A percentile compares a stretch with the other conserved stretches of the same genome.
These are phyloP conservation scores for Fusarium cicatricum DNA, from an alignment of 2,329 filamentous ascomycete species.

Conservation along the genomic window DNA sequence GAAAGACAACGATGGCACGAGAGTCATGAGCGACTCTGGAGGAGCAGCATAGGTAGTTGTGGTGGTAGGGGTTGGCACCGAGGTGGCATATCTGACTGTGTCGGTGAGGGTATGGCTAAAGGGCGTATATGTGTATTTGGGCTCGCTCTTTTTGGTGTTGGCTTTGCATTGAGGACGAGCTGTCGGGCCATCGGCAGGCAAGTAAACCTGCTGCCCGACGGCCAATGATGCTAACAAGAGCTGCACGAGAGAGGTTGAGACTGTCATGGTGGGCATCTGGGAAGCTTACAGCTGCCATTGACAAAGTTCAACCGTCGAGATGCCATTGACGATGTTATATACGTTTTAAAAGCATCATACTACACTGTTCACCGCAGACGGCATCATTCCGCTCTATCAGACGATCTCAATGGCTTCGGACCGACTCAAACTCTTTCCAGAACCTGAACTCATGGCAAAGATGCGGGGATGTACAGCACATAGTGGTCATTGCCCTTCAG, in stretches of 20 bases:
- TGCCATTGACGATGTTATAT: slow-evolving; percentile 11
- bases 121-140: slow-evolving; percentile 40
- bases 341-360: not conserved
- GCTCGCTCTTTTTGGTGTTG: slow-evolving; percentile 26
- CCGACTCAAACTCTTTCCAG: slow-evolving; percentile 23
- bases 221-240: slow-evolving; percentile 33
- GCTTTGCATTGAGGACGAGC: slow-evolving; percentile 40
- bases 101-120: slow-evolving; percentile 46
- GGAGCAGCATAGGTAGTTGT: slow-evolving; percentile 44
- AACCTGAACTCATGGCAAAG: slow-evolving; percentile 20
- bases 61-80: slow-evolving; percentile 42
- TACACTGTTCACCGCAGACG: not conserved
- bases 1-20: slow-evolving; percentile 42
- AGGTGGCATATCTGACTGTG: slow-evolving; percentile 45
- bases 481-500: slow-evolving; percentile 9
- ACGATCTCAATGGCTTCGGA: slow-evolving; percentile 28
- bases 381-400: slow-evolving; percentile 8
- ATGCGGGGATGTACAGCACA: slow-evolving; percentile 28
- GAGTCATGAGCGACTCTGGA: slow-evolving; percentile 36
- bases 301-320: not conserved
- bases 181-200: slow-evolving; percentile 40
- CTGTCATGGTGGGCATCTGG: slow-evolving; percentile 20
- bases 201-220: slow-evolving; percentile 41
- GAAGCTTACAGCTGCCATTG: not conserved
- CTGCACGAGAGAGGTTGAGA: slow-evolving; percentile 19